Evolutionary conservation across 1,284 basidiomycete genomes (phyloP), one percentile per base, ranked within the genome.

Genomic region (Polyporus tsugae): DNA sequence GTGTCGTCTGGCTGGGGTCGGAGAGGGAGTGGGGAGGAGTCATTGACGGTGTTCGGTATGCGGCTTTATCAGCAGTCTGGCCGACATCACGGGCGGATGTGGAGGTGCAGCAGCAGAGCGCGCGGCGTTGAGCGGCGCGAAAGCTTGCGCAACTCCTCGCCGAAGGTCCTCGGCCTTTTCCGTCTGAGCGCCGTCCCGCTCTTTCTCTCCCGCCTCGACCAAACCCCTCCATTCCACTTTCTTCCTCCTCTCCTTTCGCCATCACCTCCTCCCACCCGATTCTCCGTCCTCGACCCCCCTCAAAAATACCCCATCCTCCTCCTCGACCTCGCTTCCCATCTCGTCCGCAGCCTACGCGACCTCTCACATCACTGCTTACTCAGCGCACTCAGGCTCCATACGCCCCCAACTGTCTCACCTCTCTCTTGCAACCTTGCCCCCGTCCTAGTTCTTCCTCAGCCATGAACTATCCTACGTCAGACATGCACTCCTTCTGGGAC

Each of bases 401-500:
- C 70, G 29, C 29, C 29, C 59, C 62, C 49, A 46, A 63, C 60
- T 69, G 68, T 63, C 67, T 71, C 67, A 67, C 60, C 46, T 62
- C 62, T 67, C 67, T 65, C 41, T 60, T 38, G 38, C 53, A 62
- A 33, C 64, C 46, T 49, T 49, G 46, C 46, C 60, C n/a, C 59
- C 64, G 57, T 63, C 64, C 68, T 35, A 4, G 36, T 25, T 69
- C 63, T 58, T 36, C 64, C 41, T 41, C 66, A 68, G 70, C 76
- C 63, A 82, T 82, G 82, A 79, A 81, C 64, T 75, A 78, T 68
- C 78, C 79, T 29, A 60, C 68, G 57, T 65, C 68, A 22, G 70
- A 78, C 53, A 35, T 80, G 61, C 74, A 79, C 67, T 83, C 87
- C 33, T 85, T 91, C 77, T 93, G 92, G 91, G 91, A 93, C 74